Percentiles rank a stretch among this genome's conserved stretches.
These are phyloP conservation scores for Xylaria scruposa DNA, from an alignment of 495 filamentous ascomycete species.

Conservation along the genomic window DNA sequence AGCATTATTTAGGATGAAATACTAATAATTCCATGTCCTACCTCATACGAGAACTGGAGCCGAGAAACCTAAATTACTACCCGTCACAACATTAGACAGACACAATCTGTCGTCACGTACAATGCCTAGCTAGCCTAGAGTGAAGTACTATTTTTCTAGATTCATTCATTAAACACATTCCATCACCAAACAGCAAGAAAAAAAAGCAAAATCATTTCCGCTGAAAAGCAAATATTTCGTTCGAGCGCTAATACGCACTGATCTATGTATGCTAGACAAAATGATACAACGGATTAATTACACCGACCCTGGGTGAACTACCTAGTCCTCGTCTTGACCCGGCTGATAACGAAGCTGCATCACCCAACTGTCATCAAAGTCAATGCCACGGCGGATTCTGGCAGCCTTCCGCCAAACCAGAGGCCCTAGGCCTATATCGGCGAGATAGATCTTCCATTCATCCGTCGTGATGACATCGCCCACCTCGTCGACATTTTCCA, in stretches of 20 bases:
- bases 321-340: slow-evolving; percentile 1
- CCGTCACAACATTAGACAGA: too few species aligned
- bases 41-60: too few species aligned
- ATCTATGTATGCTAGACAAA: not conserved
- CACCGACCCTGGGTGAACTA: not conserved
- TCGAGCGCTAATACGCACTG: not conserved
- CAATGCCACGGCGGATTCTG: slow-evolving; percentile 76
- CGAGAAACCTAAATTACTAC: too few species aligned
- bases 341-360: slow-evolving; percentile 63
- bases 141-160: not conserved
- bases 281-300: not conserved
- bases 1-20: too few species aligned
- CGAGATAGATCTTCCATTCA: slow-evolving; percentile 78
- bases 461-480: slow-evolving; percentile 48
- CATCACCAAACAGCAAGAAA: not conserved
- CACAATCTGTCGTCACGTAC: too few species aligned
- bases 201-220: not conserved
- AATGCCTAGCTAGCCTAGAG: not conserved
- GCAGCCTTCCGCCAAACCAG: slow-evolving; percentile 87
- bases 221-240: not conserved
- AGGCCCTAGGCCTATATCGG: slow-evolving; percentile 83
- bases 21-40: too few species aligned
- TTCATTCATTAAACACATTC: not conserved
- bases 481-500: slow-evolving; percentile 64
- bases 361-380: slow-evolving; percentile 87